phyloP scores from a whole-genome alignment of 2,329 filamentous ascomycete genomes.

The Botryotinia narcissicola region DNA sequence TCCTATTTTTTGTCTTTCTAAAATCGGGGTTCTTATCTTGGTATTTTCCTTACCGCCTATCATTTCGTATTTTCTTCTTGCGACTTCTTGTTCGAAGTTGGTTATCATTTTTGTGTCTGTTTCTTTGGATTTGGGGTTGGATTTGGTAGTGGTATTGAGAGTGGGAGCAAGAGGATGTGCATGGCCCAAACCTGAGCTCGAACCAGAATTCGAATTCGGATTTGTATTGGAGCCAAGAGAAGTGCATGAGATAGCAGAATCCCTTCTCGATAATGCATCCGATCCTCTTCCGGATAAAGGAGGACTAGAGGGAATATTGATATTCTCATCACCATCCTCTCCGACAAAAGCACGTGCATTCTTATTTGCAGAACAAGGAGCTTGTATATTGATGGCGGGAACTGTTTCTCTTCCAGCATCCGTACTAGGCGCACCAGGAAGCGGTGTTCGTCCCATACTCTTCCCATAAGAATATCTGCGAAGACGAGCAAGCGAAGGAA shows the following conservation, averaged over 20 bases:
- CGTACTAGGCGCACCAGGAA: neutral
- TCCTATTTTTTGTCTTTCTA: neutral
- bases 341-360: neutral
- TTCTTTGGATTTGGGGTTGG: neutral
- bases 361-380: neutral
- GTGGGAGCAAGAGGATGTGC: neutral
- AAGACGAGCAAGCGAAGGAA: conserved; percentile 23
- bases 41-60: neutral
- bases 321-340: neutral
- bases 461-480: neutral
- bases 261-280: neutral
- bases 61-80: neutral
- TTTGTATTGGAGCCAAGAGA: neutral
- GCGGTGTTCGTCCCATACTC: neutral
- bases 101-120: neutral
- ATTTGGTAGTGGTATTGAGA: neutral
- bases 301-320: neutral
- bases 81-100: neutral
- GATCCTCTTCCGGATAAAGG: conserved; percentile 9
- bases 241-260: neutral
- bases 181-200: neutral
- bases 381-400: conserved; percentile 3
- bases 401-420: neutral
- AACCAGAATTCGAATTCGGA: neutral
- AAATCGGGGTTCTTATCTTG: neutral